These are phyloP conservation scores for Moesziomyces globuligerus DNA, from an alignment of 1,284 basidiomycete species.

Conservation along the genomic window DNA sequence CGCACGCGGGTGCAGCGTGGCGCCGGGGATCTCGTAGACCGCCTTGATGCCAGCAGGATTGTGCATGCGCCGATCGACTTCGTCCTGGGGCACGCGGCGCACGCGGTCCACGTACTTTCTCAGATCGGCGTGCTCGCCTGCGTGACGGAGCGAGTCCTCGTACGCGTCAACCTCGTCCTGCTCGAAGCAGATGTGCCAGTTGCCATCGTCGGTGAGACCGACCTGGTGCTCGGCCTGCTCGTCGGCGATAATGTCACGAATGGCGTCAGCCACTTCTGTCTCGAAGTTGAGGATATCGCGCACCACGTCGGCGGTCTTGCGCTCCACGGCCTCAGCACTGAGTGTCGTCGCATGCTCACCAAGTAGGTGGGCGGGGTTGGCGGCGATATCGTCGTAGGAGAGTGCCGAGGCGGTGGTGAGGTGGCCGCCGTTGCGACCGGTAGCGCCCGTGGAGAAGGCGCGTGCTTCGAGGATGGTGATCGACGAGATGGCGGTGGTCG, in stretches of 20 bases:
- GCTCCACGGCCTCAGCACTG: not conserved
- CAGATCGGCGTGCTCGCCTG: conserved; percentile 21
- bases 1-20: conserved; percentile 45
- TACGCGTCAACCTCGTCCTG: conserved; percentile 37
- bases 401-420: conserved; percentile 53
- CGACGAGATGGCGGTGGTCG: not conserved
- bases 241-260: conserved; percentile 23
- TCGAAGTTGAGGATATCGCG: conserved; percentile 45
- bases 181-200: conserved; percentile 52
- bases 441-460: conserved; percentile 52
- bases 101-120: conserved; percentile 19
- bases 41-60: conserved; percentile 16
- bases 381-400: conserved; percentile 39
- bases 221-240: conserved; percentile 6
- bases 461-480: conserved; percentile 50
- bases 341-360: not conserved
- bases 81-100: conserved; percentile 23
- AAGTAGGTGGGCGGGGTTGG: conserved; percentile 39
- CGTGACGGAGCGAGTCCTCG: conserved; percentile 27
- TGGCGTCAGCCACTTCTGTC: conserved; percentile 12
- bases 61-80: conserved; percentile 32
- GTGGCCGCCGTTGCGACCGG: conserved; percentile 57
- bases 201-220: conserved; percentile 27
- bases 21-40: conserved; percentile 51
- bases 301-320: conserved; percentile 11